Evolutionary conservation across 805 yeast genomes (phyloP), one percentile per base, ranked within the genome.

Genomic region (Candida parachauliodes): DNA sequence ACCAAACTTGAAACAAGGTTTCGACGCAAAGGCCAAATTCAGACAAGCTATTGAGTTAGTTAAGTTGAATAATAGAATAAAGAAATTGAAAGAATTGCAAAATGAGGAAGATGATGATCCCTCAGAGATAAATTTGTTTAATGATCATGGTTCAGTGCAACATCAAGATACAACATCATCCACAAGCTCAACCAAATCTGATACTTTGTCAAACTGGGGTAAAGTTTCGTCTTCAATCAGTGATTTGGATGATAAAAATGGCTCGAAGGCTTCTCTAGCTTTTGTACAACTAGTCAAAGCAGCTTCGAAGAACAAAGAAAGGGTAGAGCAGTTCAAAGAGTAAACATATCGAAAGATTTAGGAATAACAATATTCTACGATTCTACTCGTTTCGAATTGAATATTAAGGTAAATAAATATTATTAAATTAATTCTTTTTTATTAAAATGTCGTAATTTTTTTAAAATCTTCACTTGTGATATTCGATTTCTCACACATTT

Each of bases 31-130:
- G 54, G 72, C 76, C 52, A 88, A 84, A 60, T 81, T 93, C 66
- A 79, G 81, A 52, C 85, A 83, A 49, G 97, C 93, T 26, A 82
- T 87, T 50, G 93, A 88, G 57, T 69, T 87, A 54, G 89, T 91
- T 36, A 79, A 79, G 50, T 76, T 91, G 62, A 79, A 83, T 52
- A 88, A 88, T 60, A 76, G 85, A 57, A 79, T 91, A 57, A 70
- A 76, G 52, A 80, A 81, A 48, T 73, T 91, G 55, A 79, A 82
- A 61, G 70, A 71, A 40, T 51, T 79, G 48, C 84, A 76, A 52
- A 72, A 69, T 34, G 79, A 72, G 23, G 77, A 71, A 22, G 85
- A 77, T 49, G 79, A 68, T 42, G 78, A 70, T 40, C 70, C 75
- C 3, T 52, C 51, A 28, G 79, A 74, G 47, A 67, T 73, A 41